Base-by-base conservation (phyloP, 306 rosid species). In the Dalbergia cultrata region DNA sequence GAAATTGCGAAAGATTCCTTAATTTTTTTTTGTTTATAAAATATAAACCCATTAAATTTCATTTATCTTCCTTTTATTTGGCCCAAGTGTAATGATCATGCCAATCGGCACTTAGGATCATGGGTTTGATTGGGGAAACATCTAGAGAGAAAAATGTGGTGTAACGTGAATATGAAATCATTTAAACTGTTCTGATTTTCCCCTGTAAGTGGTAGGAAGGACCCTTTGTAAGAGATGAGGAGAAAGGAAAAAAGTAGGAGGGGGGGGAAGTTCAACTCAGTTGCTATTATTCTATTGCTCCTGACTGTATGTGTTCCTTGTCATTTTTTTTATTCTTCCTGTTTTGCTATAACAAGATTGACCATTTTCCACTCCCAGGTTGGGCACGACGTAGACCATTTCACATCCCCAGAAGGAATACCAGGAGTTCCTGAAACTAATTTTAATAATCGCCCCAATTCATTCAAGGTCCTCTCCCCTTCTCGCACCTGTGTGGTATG, bases 361-460 rank as follows among this genome's bases (percentile, higher is more conserved):
- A 26, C 63, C 34, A 31, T 76, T 70, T 64, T 80, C 60, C 63
- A 75, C 66, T 82, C 69, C 76, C 90, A 95, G 97, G 91, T 95
- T 69, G 91, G 95, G 60, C 97, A 93, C 58, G 74, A 84, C 26
- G 84, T 74, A 18, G 97, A 95, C 49, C 99, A 93, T 85, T 95
- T 95, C 84, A 95, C 99, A 22, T 85, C 88, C 53, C 95, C 95
- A 8, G 99, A 95, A 90, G 97, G 97, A 86, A 91, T 85, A 70
- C 97, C 99, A 2, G 99, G 99, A 76, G 88, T 85, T 52, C 92
- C 97, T 8, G 97, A 95, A 83, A 91, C 97, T 11, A 95, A 95
- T 79, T 95, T 95, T 74, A 95, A 95, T 71, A 89, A 90, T 80
- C 97, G 99, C 41, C 99, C 99, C 81, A 95, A 95, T 86, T 95